phyloP scores from a whole-genome alignment of 306 rosid species.

The Dryas alaskensis region DNA sequence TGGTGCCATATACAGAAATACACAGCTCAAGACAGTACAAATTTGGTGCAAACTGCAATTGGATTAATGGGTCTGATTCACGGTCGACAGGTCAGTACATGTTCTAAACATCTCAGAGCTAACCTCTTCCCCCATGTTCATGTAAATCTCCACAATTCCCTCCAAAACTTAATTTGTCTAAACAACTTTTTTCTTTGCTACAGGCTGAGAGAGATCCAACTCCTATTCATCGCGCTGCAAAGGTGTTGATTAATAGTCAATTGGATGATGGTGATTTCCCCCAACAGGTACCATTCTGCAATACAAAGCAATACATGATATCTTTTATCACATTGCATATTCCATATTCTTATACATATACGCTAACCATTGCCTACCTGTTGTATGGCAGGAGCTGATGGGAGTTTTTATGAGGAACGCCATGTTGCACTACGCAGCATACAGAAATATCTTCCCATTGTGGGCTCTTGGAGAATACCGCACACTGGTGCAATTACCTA shows the following conservation, averaged over 20 bases:
- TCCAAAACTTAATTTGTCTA: neutral
- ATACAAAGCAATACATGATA: too few species aligned
- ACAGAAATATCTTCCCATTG: constrained; percentile 65
- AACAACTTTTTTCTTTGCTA: neutral
- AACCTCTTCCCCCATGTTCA: too few species aligned
- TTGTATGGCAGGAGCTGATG: constrained; percentile 27
- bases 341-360: neutral
- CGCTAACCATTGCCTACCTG: neutral
- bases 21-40: constrained; percentile 38
- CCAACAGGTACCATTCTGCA: constrained; percentile 35
- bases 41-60: constrained; percentile 42
- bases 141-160: neutral
- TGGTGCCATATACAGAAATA: constrained; percentile 21
- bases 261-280: constrained; percentile 39
- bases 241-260: constrained; percentile 36
- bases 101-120: neutral
- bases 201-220: constrained; percentile 33
- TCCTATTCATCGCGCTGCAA: constrained; percentile 41
- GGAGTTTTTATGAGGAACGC: constrained; percentile 62
- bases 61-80: constrained; percentile 44
- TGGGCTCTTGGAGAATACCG: constrained; percentile 81
- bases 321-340: neutral
- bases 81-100: constrained; percentile 34
- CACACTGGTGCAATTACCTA: constrained; percentile 47
- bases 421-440: constrained; percentile 68